A percentile compares a stretch with the other conserved stretches of the same genome.
Conservation (phyloP, 495 filamentous ascomycete genomes). For the Penicillium turbatum region DNA sequence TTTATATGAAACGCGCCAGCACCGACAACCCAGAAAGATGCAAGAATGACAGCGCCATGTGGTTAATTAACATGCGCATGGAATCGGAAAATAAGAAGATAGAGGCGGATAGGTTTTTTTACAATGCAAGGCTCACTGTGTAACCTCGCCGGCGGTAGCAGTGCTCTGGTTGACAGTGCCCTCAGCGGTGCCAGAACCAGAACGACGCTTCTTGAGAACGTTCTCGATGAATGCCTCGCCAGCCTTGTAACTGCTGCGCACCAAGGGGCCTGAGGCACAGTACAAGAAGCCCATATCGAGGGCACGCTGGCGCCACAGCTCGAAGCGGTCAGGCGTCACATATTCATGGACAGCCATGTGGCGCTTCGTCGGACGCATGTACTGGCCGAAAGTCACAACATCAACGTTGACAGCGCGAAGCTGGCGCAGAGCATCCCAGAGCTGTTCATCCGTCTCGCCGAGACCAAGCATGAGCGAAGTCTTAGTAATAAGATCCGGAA, state of each 20-base stretch:
- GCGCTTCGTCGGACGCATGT: conserved; percentile 97
- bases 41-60: conserved; percentile 20
- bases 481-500: conserved; percentile 82
- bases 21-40: conserved; percentile 18
- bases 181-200: conserved; percentile 25
- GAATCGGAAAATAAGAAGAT: not conserved
- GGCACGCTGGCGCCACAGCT: conserved; percentile 83
- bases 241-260: conserved; percentile 93
- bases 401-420: conserved; percentile 77
- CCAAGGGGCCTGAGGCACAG: conserved; percentile 87
- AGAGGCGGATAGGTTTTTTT: conserved; percentile 3
- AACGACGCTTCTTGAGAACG: conserved; percentile 80
- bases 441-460: conserved; percentile 86
- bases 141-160: conserved; percentile 24
- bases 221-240: conserved; percentile 99
- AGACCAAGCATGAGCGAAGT: conserved; percentile 95
- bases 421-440: conserved; percentile 76
- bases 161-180: conserved; percentile 20
- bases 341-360: conserved; percentile 97
- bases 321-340: conserved; percentile 83
- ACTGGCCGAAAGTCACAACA: conserved; percentile 96
- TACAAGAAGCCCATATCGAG: conserved; percentile 96
- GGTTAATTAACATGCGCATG: conserved; percentile 3
- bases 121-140: conserved; percentile 20
- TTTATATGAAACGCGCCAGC: conserved; percentile 13